These are phyloP conservation scores for Eimeria tenella DNA, from an alignment of 169 alveolate species.

Conservation along the genomic window DNA sequence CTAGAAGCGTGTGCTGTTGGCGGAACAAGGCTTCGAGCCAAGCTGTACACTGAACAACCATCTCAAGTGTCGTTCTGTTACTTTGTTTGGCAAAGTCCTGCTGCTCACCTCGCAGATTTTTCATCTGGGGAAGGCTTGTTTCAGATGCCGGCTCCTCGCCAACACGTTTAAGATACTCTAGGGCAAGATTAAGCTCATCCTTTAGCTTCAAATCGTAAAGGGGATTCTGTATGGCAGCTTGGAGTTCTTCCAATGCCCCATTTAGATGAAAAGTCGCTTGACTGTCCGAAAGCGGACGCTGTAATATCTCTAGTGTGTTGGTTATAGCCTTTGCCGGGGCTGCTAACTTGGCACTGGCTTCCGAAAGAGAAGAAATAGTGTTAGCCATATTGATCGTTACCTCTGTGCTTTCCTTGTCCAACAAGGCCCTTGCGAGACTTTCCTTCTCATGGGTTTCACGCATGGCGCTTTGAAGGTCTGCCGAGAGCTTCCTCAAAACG, in stretches of 20 bases:
- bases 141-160: constrained; percentile 31
- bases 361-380: not conserved
- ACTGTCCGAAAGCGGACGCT: constrained; percentile 47
- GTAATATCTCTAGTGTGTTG: not conserved
- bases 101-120: not conserved
- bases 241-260: constrained; percentile 27
- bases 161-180: not conserved
- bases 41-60: not conserved
- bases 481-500: not conserved
- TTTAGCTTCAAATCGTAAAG: not conserved
- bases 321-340: constrained; percentile 4
- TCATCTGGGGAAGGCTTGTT: not conserved
- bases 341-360: constrained; percentile 19
- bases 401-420: not conserved
- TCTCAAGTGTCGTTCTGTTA: not conserved
- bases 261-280: constrained; percentile 13
- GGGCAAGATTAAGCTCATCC: not conserved
- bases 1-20: not conserved
- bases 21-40: not conserved
- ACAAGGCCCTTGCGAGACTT: not conserved
- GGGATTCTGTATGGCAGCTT: constrained; percentile 1
- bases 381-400: not conserved
- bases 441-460: not conserved
- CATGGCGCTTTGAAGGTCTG: not conserved
- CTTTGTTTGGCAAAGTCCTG: not conserved